Evolutionary conservation across 768 basidiomycete genomes (phyloP), one percentile per base, ranked within the genome.

Genomic region (Trametes cinnabarina): DNA sequence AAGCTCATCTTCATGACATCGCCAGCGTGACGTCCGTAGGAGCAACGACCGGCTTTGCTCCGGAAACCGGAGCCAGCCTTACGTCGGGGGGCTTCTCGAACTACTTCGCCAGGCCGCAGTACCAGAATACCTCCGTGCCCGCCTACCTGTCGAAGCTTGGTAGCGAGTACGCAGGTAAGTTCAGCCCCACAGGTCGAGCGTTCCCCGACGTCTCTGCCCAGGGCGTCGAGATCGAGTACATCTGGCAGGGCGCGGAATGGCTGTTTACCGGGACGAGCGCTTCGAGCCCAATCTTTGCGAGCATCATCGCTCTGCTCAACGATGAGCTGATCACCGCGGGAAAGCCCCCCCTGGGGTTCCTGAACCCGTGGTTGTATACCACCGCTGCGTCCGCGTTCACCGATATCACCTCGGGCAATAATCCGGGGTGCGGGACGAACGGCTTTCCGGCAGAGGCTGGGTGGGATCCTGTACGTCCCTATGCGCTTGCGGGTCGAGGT

Each of bases 171-270:
- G 26, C 48, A 1, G 74, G 74, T 20, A 56, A 60, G 39, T 76
- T 70, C 62, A 69, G 64, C 60, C 40, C 34, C 51, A 69, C 54
- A 66, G 77, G 77, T 20, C 79, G 79, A 41, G 78, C 64, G 1
- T 81, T 73, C 69, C 81, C 82, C 32, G 80, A 82, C 67, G 67
- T 82, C 41, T 68, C 77, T 20, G 77, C 80, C 6, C 66, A 70
- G 50, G 74, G 72, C n/a, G 51, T 69, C 25, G 67, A 71, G 57
- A 70, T 71, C 50, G 62, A 64, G 58, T 43, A 40, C 28, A 68
- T 73, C 57, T 51, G 65, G 37, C 26, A 54, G 57, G 46, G 55
- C 43, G 59, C 57, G 15, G 23, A 61, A 37, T 30, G 51, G 5
- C 49, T 63, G 28, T 66, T 70, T 46, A 65, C 52, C 6, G 72